Percentiles rank a stretch among this genome's conserved stretches.
Evolutionary conservation across 768 basidiomycete species (phyloP).

Genomic region (Amyloporia xantha): DNA sequence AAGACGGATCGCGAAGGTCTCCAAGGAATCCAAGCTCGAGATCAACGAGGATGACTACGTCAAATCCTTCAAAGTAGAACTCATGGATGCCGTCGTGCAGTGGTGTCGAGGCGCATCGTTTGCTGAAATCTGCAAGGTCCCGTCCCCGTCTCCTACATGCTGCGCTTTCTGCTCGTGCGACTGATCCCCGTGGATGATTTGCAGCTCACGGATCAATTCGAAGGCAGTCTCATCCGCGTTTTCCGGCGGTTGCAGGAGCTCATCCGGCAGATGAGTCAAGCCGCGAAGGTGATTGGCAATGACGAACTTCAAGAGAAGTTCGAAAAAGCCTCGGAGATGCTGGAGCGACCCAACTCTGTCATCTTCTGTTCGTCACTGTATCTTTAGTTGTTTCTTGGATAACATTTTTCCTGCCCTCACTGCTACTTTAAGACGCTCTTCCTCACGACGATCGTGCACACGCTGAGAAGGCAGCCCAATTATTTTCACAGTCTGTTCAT

Average conservation of each 20-base stretch:
- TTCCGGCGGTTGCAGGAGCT: conserved; percentile 94
- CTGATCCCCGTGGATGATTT: not conserved
- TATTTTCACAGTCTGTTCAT: not conserved
- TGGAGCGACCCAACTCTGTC: conserved; percentile 90
- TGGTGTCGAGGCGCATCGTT: conserved; percentile 99
- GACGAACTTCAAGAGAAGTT: conserved; percentile 91
- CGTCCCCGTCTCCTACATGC: conserved; percentile 16
- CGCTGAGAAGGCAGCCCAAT: no score
- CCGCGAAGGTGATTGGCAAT: conserved; percentile 96
- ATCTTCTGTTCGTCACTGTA: conserved; percentile 87
- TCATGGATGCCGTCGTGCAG: conserved; percentile 96
- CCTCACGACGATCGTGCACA: no score
- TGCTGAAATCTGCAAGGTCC: conserved; percentile 90
- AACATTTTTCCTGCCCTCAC: no score
- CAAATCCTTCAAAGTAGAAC: conserved; percentile 92
- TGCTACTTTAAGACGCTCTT: no score
- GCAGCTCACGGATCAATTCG: conserved; percentile 95
- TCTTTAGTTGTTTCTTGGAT: no score
- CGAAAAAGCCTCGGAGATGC: conserved; percentile 84
- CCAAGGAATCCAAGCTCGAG: conserved; percentile 85
- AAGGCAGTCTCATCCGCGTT: conserved; percentile 93
- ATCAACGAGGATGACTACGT: conserved; percentile 95
- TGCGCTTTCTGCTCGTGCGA: not conserved
- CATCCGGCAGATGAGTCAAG: conserved; percentile 91
- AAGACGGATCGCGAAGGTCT: conserved; percentile 92